Evolutionary conservation across 495 filamentous ascomycete genomes (phyloP).

Genomic region (Penicillium taxi): DNA sequence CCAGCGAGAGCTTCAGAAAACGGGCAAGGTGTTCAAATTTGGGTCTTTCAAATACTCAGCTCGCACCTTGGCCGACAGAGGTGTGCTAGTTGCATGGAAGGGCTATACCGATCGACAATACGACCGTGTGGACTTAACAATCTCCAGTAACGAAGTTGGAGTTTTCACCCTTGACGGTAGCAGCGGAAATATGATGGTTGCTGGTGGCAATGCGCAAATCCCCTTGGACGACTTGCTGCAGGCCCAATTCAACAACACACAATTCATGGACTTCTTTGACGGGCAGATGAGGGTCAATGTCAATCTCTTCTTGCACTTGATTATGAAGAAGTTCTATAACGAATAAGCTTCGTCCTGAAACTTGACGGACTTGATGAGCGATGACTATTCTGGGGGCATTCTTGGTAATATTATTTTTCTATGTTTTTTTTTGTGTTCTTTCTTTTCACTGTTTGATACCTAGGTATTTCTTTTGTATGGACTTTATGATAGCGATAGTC

Average conservation of each 20-base stretch:
- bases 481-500: slow-evolving; percentile 22
- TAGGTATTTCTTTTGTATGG: slow-evolving; percentile 22
- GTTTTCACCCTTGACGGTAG: slow-evolving; percentile 90
- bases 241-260: slow-evolving; percentile 91
- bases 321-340: slow-evolving; percentile 98
- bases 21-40: slow-evolving; percentile 90
- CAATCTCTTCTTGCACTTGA: slow-evolving; percentile 86
- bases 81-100: slow-evolving; percentile 81
- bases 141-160: slow-evolving; percentile 89
- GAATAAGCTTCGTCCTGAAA: slow-evolving; percentile 28
- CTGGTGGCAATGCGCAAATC: slow-evolving; percentile 83
- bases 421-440: slow-evolving; percentile 18
- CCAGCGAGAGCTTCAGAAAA: slow-evolving; percentile 84
- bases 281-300: slow-evolving; percentile 84
- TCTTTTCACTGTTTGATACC: slow-evolving; percentile 26
- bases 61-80: slow-evolving; percentile 80
- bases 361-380: slow-evolving; percentile 21
- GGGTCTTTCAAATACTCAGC: slow-evolving; percentile 96
- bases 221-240: slow-evolving; percentile 90
- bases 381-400: slow-evolving; percentile 21
- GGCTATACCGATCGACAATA: slow-evolving; percentile 81
- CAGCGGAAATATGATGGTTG: slow-evolving; percentile 89
- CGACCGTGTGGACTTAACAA: slow-evolving; percentile 87
- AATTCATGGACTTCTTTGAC: slow-evolving; percentile 92
- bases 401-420: slow-evolving; percentile 21